These are phyloP conservation scores for Aspergillus ellipticus DNA, from an alignment of 495 filamentous ascomycete species.

Conservation along the genomic window DNA sequence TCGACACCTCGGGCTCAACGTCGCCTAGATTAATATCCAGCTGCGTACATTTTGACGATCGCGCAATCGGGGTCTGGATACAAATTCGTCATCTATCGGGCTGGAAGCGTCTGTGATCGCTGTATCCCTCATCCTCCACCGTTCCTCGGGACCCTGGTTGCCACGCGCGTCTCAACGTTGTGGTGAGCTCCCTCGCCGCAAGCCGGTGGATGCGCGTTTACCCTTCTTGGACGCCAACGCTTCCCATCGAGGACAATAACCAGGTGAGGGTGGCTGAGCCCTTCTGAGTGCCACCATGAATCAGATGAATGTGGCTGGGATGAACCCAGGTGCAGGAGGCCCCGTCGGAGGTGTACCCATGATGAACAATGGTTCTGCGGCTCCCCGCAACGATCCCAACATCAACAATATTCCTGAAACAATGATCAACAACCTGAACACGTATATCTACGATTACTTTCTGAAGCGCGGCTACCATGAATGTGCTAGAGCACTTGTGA, in stretches of 20 bases:
- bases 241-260: slow-evolving; percentile 24
- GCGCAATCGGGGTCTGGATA: slow-evolving; percentile 9
- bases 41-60: neutral
- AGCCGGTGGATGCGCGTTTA: slow-evolving; percentile 40
- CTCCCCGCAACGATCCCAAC: slow-evolving; percentile 42
- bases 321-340: slow-evolving; percentile 59
- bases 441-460: slow-evolving; percentile 97
- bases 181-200: slow-evolving; percentile 32
- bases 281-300: slow-evolving; percentile 58
- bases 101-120: slow-evolving; percentile 8
- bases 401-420: slow-evolving; percentile 43
- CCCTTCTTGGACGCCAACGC: slow-evolving; percentile 15
- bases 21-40: neutral
- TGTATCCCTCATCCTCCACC: slow-evolving; percentile 14
- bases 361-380: slow-evolving; percentile 64
- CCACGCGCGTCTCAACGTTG: slow-evolving; percentile 29
- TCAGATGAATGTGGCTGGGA: slow-evolving; percentile 64
- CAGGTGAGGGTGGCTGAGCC: slow-evolving; percentile 38
- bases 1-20: neutral
- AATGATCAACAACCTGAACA: slow-evolving; percentile 86
- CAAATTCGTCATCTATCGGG: neutral
- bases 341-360: slow-evolving; percentile 66
- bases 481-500: slow-evolving; percentile 68
- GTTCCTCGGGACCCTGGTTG: neutral
- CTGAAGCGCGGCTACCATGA: slow-evolving; percentile 76